phyloP scores from a whole-genome alignment of 441 rosid genomes.

The Gossypium schwendimanii region DNA sequence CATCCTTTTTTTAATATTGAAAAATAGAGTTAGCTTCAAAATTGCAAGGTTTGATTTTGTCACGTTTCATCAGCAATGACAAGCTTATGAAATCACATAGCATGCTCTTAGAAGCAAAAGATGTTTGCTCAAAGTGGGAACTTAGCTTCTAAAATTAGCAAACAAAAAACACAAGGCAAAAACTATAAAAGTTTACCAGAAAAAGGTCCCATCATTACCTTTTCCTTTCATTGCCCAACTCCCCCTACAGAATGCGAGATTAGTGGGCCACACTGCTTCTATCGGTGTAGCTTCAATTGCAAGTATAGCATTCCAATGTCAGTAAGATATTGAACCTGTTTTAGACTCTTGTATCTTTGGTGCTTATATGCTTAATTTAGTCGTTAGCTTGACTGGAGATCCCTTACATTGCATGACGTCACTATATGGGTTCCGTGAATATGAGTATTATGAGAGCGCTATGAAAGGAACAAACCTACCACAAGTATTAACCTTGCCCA shows the following conservation, averaged over 20 bases:
- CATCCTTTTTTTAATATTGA: no score
- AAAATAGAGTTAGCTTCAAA: no score
- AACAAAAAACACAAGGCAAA: not conserved
- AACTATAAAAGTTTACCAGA: not conserved
- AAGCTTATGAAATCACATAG: not conserved
- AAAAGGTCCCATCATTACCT: not conserved
- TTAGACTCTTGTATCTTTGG: no score
- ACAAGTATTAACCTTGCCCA: no score
- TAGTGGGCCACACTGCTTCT: not conserved
- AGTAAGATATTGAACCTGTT: no score
- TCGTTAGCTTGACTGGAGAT: no score
- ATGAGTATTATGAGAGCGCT: no score
- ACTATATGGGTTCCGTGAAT: no score
- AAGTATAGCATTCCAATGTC: no score
- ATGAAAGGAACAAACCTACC: no score
- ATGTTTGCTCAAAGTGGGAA: conserved; percentile 8
- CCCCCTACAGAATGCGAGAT: not conserved
- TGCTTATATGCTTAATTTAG: no score
- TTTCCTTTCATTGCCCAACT: not conserved
- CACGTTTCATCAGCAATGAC: not conserved
- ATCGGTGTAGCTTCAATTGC: not conserved
- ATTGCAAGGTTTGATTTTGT: not conserved
- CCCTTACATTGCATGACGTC: no score
- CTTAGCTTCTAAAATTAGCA: conserved; percentile 20
- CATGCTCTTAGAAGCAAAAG: conserved; percentile 5